Evolutionary conservation across 2,329 filamentous ascomycete species (phyloP).

Genomic region (Aspergillus candidus): DNA sequence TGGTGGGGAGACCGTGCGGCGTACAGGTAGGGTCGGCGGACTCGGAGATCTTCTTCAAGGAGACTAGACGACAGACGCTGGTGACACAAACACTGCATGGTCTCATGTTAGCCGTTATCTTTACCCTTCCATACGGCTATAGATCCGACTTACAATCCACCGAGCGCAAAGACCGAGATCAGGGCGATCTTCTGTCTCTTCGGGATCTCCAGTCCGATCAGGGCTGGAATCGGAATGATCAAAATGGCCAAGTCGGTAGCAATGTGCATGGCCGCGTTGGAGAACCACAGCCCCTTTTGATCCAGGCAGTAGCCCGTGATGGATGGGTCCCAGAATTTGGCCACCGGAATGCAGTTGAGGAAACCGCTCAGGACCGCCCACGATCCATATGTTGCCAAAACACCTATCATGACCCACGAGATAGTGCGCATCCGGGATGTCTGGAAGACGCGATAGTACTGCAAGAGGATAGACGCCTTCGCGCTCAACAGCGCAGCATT

Average conservation of each 20-base stretch:
- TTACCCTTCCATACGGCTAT: background rate
- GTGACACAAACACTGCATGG: constrained; percentile 28
- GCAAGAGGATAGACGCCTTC: constrained; percentile 45
- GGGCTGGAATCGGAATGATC: constrained; percentile 41
- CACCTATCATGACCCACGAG: constrained; percentile 33
- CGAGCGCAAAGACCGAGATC: constrained; percentile 38
- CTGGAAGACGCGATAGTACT: constrained; percentile 45
- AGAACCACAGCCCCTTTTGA: constrained; percentile 39
- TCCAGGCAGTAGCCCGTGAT: constrained; percentile 32
- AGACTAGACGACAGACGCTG: constrained; percentile 28
- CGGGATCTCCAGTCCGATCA: constrained; percentile 37
- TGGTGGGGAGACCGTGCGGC: background rate
- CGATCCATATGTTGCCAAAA: constrained; percentile 30
- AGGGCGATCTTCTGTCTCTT: constrained; percentile 38
- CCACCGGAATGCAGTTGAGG: constrained; percentile 32
- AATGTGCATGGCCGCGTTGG: constrained; percentile 42
- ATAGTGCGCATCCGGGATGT: constrained; percentile 28
- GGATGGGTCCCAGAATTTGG: constrained; percentile 29
- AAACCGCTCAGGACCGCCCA: constrained; percentile 34
- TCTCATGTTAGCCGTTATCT: background rate
- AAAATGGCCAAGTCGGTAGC: constrained; percentile 40
- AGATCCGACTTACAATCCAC: constrained; percentile 26
- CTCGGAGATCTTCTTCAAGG: constrained; percentile 27
- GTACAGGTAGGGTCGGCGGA: constrained; percentile 32
- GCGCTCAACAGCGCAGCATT: constrained; percentile 35